Evolutionary conservation across 208 protist genomes (phyloP).

Genomic region (Acanthamoeba healyi): DNA sequence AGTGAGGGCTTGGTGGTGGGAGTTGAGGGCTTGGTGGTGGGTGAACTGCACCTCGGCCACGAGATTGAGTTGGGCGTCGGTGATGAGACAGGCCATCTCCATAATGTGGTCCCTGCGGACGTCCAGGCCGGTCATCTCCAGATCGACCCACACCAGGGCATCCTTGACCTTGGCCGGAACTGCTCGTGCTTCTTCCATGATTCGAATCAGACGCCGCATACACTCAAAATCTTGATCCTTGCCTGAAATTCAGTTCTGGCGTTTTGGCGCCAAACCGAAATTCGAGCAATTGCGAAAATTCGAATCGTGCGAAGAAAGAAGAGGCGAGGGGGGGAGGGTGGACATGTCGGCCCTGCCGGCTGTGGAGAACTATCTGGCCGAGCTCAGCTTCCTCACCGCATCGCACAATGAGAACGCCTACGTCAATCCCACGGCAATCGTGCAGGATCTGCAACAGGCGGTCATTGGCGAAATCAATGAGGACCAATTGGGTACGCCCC

Average conservation of each 20-base stretch:
- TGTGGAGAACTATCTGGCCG: slow-evolving; percentile 59
- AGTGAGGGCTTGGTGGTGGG: no score
- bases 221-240: no score
- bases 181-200: slow-evolving; percentile 17
- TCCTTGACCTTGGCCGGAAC: neutral
- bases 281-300: neutral
- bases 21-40: neutral
- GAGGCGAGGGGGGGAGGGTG: no score
- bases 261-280: no score
- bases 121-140: slow-evolving; percentile 89
- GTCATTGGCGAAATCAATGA: slow-evolving; percentile 40
- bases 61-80: slow-evolving; percentile 83
- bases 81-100: slow-evolving; percentile 87
- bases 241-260: neutral
- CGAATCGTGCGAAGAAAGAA: no score
- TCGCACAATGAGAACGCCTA: slow-evolving; percentile 58
- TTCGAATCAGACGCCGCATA: slow-evolving; percentile 4
- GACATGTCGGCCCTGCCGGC: slow-evolving; percentile 31
- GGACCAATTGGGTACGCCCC: slow-evolving; percentile 23
- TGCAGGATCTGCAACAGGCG: slow-evolving; percentile 53
- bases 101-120: slow-evolving; percentile 81
- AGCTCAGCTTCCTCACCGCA: slow-evolving; percentile 14
- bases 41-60: slow-evolving; percentile 67
- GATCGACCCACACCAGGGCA: slow-evolving; percentile 85
- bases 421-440: slow-evolving; percentile 58